Evolutionary conservation across 129 eudicot genomes (phyloP).

Genomic region (Gnaphalium uliginosum): DNA sequence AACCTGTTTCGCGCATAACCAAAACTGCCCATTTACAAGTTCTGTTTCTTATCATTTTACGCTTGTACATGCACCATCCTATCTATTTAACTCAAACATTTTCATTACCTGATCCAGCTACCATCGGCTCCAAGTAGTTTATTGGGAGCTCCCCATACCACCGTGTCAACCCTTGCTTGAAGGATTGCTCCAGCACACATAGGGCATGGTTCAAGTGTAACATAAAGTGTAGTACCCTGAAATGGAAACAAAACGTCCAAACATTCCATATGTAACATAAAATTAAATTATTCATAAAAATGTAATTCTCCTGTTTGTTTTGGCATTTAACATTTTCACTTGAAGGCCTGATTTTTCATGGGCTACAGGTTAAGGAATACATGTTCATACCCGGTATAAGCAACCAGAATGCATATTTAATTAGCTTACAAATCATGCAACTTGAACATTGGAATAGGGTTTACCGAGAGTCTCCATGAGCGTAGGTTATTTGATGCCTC

Average conservation of each 20-base stretch:
- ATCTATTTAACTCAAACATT: slow-evolving; percentile 1
- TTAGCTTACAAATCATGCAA: neutral
- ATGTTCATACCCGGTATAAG: neutral
- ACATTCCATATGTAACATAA: neutral
- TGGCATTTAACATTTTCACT: too few species aligned
- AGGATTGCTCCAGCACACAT: slow-evolving; percentile 99
- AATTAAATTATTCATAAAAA: too few species aligned
- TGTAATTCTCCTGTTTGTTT: too few species aligned
- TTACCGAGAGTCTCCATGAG: slow-evolving; percentile 95
- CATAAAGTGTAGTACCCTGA: slow-evolving; percentile 89
- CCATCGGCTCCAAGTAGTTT: slow-evolving; percentile 99
- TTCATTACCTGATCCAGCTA: slow-evolving; percentile 87
- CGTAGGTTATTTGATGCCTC: slow-evolving; percentile 81
- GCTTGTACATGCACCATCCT: neutral
- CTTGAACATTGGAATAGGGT: neutral
- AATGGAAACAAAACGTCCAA: slow-evolving; percentile 1
- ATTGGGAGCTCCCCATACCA: slow-evolving; percentile 99
- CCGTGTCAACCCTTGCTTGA: slow-evolving; percentile 82
- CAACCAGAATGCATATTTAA: neutral
- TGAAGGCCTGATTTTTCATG: too few species aligned
- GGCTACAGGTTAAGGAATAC: too few species aligned
- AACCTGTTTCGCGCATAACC: neutral
- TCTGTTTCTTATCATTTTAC: neutral
- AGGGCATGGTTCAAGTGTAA: slow-evolving; percentile 97
- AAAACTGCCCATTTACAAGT: neutral